Percentiles rank a stretch among this genome's conserved stretches.
Conservation (phyloP, 2,329 filamentous ascomycete genomes). For the Microdochium trichocladiopsis region DNA sequence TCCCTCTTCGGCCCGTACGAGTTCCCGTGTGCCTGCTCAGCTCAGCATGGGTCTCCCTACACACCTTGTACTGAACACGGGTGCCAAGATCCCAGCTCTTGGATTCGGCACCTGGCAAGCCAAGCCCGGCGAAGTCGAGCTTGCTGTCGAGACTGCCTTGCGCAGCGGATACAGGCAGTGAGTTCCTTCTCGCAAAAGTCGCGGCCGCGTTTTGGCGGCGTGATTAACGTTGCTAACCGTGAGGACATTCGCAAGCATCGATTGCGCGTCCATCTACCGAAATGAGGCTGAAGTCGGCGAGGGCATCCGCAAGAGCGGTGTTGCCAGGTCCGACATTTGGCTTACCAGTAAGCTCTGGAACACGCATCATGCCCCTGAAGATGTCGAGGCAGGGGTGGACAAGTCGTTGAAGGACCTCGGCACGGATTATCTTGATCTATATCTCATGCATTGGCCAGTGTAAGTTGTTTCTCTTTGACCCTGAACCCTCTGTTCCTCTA, state of each 20-base stretch:
- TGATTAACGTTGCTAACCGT: background rate
- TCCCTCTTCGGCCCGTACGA: too few species aligned
- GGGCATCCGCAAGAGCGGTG: conserved; percentile 30
- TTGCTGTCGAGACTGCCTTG: conserved; percentile 39
- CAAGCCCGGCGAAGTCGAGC: conserved; percentile 34
- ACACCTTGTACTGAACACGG: conserved; percentile 28
- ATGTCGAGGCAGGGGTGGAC: conserved; percentile 40
- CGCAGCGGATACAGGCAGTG: conserved; percentile 32
- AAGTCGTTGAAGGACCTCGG: conserved; percentile 40
- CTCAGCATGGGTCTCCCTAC: background rate
- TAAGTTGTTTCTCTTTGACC: conserved; percentile 6
- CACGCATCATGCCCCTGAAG: conserved; percentile 39
- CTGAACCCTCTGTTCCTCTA: background rate
- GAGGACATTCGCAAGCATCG: conserved; percentile 19
- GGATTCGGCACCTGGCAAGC: conserved; percentile 32
- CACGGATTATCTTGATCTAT: conserved; percentile 45
- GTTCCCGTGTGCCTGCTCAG: too few species aligned
- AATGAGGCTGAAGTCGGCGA: conserved; percentile 35
- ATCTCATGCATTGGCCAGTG: conserved; percentile 42
- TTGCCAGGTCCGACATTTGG: conserved; percentile 33
- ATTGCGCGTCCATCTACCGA: conserved; percentile 38
- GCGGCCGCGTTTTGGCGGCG: background rate
- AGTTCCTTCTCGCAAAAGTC: background rate
- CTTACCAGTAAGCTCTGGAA: conserved; percentile 59
- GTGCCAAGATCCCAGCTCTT: conserved; percentile 29